Evolutionary conservation across 2,329 filamentous ascomycete genomes (phyloP), one percentile per base, ranked within the genome.

Genomic region (Ophiostoma pallidulum): DNA sequence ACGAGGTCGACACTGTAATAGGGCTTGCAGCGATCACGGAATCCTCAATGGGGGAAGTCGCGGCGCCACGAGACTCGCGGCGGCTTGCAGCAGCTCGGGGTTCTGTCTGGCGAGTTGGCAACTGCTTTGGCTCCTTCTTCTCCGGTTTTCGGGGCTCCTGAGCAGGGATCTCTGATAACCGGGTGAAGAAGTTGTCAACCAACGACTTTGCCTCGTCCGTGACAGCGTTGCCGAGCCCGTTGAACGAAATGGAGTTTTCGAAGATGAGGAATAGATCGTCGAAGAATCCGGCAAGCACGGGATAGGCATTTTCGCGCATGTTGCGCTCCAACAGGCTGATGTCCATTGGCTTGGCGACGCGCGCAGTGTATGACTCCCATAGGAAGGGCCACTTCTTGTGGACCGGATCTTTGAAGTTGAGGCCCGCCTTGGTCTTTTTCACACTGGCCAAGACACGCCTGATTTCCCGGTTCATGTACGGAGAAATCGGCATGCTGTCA

Each of bases 371-470:
- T 53, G 88, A 85, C 2, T 79, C 80, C 47, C 86, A 88, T 35
- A 97, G 79, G 24, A 70, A 72, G 35, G 95, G 75, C 64, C 84
- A 86, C 20, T 91, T 69, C 33, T 75, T 77, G 61, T 86, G 76
- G 8, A 97, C 92, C 0, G 92, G 83, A 36, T 81, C 75, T 53
- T 79, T 75, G 68, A 95, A 97, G 47, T 83, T 77, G 7, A 68
- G 67, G 2, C 91, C 86, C 51, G 82, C 79, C 62, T 91, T 88
- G 40, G 87, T 90, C 66, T 94, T 92, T 69, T 94, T 94, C 48
- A 91, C 73, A 45, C 83, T 81, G 28, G 80, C 82, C 44, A 91
- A 68, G 28, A 82, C 73, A 52, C 80, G 78, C 29, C 82, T 66
- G 37, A 86, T 71, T 55, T 80, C 81, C 45, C 76, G 77, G 48